These are phyloP conservation scores for Paspalum notatum DNA, from an alignment of 176 grass and related monocot species.

Conservation along the genomic window DNA sequence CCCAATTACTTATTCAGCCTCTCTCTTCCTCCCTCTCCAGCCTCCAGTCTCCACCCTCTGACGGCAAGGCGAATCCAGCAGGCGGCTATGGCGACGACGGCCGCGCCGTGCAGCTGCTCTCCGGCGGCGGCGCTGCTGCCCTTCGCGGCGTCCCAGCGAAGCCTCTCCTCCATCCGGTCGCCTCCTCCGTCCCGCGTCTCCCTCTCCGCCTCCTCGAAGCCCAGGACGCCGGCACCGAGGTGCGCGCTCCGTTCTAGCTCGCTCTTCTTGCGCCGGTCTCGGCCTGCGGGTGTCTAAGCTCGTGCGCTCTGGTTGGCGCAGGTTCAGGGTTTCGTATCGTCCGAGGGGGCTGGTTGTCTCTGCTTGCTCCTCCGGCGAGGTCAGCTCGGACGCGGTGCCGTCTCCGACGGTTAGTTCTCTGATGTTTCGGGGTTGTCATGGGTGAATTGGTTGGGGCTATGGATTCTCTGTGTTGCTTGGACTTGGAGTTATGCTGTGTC, in stretches of 20 bases:
- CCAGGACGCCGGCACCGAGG: slow-evolving; percentile 2
- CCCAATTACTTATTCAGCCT: background rate
- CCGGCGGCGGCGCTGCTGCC: slow-evolving; percentile 14
- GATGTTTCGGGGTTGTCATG: background rate
- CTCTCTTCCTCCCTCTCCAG: background rate
- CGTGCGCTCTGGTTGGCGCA: slow-evolving; percentile 12
- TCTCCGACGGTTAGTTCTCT: slow-evolving; percentile 31
- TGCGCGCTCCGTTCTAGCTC: slow-evolving; percentile 1
- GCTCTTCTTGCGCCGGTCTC: background rate
- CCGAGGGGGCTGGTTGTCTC: background rate
- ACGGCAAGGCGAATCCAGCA: slow-evolving; percentile 23
- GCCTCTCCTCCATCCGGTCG: background rate
- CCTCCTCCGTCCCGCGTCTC: background rate
- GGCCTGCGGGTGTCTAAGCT: slow-evolving; percentile 16
- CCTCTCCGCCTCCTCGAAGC: slow-evolving; percentile 22
- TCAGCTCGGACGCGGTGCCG: background rate
- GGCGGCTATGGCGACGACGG: slow-evolving; percentile 41
- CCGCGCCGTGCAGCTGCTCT: slow-evolving; percentile 27
- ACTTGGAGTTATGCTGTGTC: background rate
- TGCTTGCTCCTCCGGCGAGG: slow-evolving; percentile 41
- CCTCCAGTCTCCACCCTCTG: background rate
- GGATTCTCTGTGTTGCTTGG: background rate
- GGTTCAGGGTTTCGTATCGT: slow-evolving; percentile 33
- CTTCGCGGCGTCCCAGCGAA: background rate
- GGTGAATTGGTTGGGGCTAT: slow-evolving; percentile 4